Base-by-base conservation (phyloP, 2,329 filamentous ascomycete species). In the Immersiporthe knoxdaviesiana region DNA sequence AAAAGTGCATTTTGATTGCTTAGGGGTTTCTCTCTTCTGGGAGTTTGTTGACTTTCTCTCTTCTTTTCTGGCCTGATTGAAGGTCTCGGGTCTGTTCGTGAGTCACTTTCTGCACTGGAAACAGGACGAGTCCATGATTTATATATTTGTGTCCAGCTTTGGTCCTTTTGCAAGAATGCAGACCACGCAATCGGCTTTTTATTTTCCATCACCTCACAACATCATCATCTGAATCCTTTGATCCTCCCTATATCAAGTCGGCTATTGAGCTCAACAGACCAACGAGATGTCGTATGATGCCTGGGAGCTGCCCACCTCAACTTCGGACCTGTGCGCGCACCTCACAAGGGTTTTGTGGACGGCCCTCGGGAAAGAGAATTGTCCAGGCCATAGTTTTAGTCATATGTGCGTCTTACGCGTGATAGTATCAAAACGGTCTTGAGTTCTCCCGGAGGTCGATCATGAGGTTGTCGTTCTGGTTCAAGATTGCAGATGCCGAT, bases 291-390 rank as follows among this genome's bases (percentile, higher is more conserved):
- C 14, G 14, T 30, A 32, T 1, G 14, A 32, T 8, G 24, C 24
- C 4, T 56, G 8, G 8, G 12, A 30, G 27, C 24, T 30, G 27
- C 52, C 14, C 24, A 56, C 52, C 32, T 59, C 18, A 37, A 11
- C 32, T 35, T 37, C 8, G 14, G 32, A 18, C 56, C 30, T 14
- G 18, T 37, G 56, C 37, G 18, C 16, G n/a, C 32, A n/a, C n/a
- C n/a, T n/a, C 30, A 3, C 18, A 37, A 21, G 24, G 11, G 24
- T 21, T 21, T 37, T 11, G 30, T 37, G 18, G 56, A 0, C 21
- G 3, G 56, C 8, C n/a, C 21, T 59, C 16, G 7, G 1, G 0
- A 4, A 8, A 39, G 0, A 24, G 0, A 1, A 14, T n/a, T 37
- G 7, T 5, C 10, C 30, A 21, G 2, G 27, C 5, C 30, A 14